Conservation (phyloP, 768 basidiomycete species). For the Trametes meyenii region DNA sequence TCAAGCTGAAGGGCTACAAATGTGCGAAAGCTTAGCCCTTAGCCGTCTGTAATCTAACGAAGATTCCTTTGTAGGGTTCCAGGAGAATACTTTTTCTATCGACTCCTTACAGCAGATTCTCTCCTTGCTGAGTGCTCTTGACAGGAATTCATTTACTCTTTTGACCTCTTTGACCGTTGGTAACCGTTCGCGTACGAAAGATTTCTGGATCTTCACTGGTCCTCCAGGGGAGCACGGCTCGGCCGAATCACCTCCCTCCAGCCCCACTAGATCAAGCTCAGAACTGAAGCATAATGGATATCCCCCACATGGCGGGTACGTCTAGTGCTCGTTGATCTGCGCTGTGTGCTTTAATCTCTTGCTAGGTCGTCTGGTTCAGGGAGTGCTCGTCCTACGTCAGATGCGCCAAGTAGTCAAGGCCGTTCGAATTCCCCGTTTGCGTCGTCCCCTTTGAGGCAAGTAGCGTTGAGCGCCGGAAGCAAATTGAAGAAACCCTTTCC, state of each 20-base stretch:
- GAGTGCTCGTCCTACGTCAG: conserved; percentile 5
- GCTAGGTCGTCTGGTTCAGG: background rate
- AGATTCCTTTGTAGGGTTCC: conserved; percentile 58
- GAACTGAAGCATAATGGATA: conserved; percentile 35
- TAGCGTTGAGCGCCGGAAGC: conserved; percentile 20
- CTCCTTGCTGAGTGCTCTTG: conserved; percentile 64
- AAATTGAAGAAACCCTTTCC: conserved; percentile 63
- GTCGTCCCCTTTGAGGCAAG: conserved; percentile 29
- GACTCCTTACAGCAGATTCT: conserved; percentile 77
- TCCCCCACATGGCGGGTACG: conserved; percentile 13
- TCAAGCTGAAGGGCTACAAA: conserved; percentile 81
- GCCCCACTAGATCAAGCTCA: conserved; percentile 38
- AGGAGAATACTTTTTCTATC: conserved; percentile 73
- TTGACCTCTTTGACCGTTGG: conserved; percentile 72
- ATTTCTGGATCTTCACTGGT: conserved; percentile 78
- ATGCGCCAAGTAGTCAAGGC: conserved; percentile 6
- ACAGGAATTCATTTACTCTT: conserved; percentile 67
- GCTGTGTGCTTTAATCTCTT: background rate
- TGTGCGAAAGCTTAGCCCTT: conserved; percentile 47
- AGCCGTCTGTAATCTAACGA: conserved; percentile 21
- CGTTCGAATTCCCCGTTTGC: conserved; percentile 17
- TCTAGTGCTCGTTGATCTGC: background rate
- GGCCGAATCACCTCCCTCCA: conserved; percentile 39
- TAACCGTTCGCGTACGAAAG: conserved; percentile 72
- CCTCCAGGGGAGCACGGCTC: conserved; percentile 34